A percentile compares a stretch with the other conserved stretches of the same genome.
phyloP scores from a whole-genome alignment of 129 eudicot species.

The Arctium lappa region DNA sequence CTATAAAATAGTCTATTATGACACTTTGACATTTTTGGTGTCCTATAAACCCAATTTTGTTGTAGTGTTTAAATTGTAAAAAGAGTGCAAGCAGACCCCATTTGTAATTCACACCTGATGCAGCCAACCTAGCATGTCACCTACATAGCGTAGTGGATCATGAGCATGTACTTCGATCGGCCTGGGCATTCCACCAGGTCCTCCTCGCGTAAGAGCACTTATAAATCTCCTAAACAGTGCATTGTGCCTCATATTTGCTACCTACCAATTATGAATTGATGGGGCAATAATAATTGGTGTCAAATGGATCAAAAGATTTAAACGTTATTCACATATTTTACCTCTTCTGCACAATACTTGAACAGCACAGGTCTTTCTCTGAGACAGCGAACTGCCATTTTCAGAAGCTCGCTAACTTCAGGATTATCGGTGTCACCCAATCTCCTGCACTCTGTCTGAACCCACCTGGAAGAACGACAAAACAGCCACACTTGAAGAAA shows the following conservation, averaged over 20 bases:
- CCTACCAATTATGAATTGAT: constrained; percentile 35
- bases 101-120: constrained; percentile 61
- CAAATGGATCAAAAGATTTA: constrained; percentile 2
- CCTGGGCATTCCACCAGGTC: constrained; percentile 98
- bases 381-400: constrained; percentile 88
- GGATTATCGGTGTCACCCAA: constrained; percentile 94
- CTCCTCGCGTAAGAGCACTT: constrained; percentile 98
- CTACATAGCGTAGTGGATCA: constrained; percentile 94
- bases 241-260: constrained; percentile 97
- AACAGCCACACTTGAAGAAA: neutral
- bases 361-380: constrained; percentile 92
- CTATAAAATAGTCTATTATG: no score
- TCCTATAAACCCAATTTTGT: neutral
- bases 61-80: neutral
- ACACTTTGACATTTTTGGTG: no score
- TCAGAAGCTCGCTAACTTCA: constrained; percentile 85
- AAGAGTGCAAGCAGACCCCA: constrained; percentile 14
- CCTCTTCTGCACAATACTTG: constrained; percentile 99
- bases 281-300: neutral
- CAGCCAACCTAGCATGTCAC: constrained; percentile 98
- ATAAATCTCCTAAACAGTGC: constrained; percentile 91
- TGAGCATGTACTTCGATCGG: constrained; percentile 99
- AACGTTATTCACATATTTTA: constrained; percentile 7
- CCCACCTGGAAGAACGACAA: constrained; percentile 64
- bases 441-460: constrained; percentile 87